Evolutionary conservation across 805 yeast genomes (phyloP).

Genomic region (Kodamaea laetipori): DNA sequence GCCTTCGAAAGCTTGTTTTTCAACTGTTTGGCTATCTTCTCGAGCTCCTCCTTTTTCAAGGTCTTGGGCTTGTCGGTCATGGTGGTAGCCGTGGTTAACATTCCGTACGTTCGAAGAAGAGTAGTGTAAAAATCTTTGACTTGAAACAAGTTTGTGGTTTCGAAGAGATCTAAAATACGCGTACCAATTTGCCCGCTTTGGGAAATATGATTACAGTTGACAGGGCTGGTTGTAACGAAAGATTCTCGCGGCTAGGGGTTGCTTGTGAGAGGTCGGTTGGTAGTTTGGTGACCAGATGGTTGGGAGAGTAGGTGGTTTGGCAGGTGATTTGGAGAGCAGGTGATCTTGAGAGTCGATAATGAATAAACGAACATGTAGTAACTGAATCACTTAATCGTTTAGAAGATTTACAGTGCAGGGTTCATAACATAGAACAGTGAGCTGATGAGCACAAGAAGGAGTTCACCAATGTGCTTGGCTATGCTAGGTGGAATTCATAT

Average conservation of each 20-base stretch:
- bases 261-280: no score
- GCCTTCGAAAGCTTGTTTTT: constrained; percentile 45
- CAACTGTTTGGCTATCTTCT: constrained; percentile 45
- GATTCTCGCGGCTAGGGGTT: neutral
- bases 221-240: neutral
- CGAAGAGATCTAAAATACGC: neutral
- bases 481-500: no score
- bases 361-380: no score
- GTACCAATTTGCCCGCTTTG: constrained; percentile 8
- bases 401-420: no score
- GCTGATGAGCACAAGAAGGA: no score
- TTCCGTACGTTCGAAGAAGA: neutral
- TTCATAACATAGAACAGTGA: no score
- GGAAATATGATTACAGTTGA: constrained; percentile 9
- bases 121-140: neutral
- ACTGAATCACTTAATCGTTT: no score
- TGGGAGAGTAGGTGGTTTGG: no score
- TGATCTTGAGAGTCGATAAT: no score
- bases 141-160: neutral
- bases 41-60: constrained; percentile 46
- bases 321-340: no score
- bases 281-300: no score
- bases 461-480: no score
- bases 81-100: constrained; percentile 9
- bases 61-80: constrained; percentile 29